Conservation (phyloP, 345 rosid genomes). For the Geranium brycei region DNA sequence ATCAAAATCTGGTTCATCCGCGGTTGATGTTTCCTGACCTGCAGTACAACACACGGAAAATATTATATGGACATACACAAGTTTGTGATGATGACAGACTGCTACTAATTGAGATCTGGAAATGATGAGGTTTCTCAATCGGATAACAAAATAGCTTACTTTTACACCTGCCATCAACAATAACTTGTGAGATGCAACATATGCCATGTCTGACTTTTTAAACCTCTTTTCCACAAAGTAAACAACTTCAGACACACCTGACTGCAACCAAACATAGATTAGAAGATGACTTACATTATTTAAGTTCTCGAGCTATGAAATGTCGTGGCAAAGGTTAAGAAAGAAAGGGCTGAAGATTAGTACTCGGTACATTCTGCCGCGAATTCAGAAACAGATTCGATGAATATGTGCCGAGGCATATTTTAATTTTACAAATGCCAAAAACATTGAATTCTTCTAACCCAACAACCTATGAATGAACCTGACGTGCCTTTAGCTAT, state of each 20-base stretch:
- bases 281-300: neutral
- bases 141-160: conserved; percentile 27
- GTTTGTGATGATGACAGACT: neutral
- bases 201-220: conserved; percentile 33
- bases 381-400: too few relatives aligned
- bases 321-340: neutral
- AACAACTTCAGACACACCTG: conserved; percentile 72
- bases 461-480: too few relatives aligned
- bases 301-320: neutral
- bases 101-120: neutral
- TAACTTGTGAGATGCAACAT: conserved; percentile 72
- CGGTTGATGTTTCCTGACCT: conserved; percentile 78
- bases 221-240: conserved; percentile 70
- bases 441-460: too few relatives aligned
- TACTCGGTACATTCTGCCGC: too few relatives aligned
- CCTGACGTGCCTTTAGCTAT: too few relatives aligned
- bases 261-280: conserved; percentile 29
- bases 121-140: neutral
- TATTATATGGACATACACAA: neutral
- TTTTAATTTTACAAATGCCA: too few relatives aligned
- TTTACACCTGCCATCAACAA: conserved; percentile 73
- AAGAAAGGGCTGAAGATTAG: neutral
- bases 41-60: conserved; percentile 7
- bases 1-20: conserved; percentile 50
- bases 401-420: too few relatives aligned